Evolutionary conservation across 768 basidiomycete species (phyloP).

Genomic region (Filobasidium wieringae): DNA sequence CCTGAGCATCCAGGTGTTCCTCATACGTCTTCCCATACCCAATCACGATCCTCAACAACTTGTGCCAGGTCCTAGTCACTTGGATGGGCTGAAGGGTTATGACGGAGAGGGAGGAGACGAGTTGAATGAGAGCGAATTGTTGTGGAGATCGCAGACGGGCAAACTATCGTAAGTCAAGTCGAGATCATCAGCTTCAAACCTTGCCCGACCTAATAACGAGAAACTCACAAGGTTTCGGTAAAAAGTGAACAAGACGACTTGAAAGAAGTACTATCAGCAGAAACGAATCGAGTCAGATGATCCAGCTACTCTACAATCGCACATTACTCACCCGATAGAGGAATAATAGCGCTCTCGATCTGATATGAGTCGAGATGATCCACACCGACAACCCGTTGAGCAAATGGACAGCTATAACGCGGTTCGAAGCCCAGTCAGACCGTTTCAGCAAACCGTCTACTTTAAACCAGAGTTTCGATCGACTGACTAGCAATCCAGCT

Average conservation of each 20-base stretch:
- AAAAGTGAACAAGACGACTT: conserved; percentile 33
- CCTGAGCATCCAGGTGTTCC: conserved; percentile 39
- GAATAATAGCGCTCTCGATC: conserved; percentile 40
- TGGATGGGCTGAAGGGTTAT: conserved; percentile 41
- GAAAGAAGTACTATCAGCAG: conserved; percentile 25
- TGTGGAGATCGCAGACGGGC: conserved; percentile 40
- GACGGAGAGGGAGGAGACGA: conserved; percentile 38
- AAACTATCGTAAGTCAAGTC: conserved; percentile 26
- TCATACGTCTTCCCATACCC: conserved; percentile 38
- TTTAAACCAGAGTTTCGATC: background rate
- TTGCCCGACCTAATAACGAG: background rate
- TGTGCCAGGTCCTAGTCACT: conserved; percentile 39
- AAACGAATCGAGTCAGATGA: no score
- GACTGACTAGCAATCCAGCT: conserved; percentile 39
- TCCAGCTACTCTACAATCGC: background rate
- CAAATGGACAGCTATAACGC: conserved; percentile 24
- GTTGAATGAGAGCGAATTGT: conserved; percentile 39
- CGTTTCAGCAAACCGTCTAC: background rate
- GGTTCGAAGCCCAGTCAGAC: no score
- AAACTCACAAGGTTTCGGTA: conserved; percentile 34
- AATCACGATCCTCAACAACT: conserved; percentile 30
- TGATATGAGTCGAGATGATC: conserved; percentile 40
- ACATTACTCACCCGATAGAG: conserved; percentile 37
- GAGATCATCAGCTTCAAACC: background rate
- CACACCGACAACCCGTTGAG: conserved; percentile 36